These are phyloP conservation scores for Clonostachys rhizophaga DNA, from an alignment of 2,329 filamentous ascomycete species.

Conservation along the genomic window DNA sequence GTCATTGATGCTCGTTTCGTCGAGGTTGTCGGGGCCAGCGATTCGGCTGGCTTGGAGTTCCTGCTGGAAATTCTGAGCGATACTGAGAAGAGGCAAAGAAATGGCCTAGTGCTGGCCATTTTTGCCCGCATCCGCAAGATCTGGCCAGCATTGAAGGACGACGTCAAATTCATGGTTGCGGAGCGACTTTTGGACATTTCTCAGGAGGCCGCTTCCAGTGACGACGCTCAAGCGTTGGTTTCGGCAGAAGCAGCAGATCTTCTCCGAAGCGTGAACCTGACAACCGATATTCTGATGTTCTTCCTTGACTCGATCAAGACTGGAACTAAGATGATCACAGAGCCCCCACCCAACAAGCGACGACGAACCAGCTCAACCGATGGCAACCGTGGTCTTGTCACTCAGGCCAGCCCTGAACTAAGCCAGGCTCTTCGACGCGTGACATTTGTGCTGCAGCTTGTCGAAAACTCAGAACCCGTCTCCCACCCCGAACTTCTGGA, in stretches of 20 bases:
- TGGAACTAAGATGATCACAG: constrained; percentile 66
- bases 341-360: constrained; percentile 71
- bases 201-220: constrained; percentile 30
- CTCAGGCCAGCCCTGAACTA: constrained; percentile 61
- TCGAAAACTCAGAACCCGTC: constrained; percentile 75
- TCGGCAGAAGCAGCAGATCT: constrained; percentile 65
- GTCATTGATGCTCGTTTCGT: constrained; percentile 38
- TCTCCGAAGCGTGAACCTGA: constrained; percentile 67
- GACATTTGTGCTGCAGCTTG: constrained; percentile 82
- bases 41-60: constrained; percentile 43
- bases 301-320: constrained; percentile 74
- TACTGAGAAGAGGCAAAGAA: constrained; percentile 26
- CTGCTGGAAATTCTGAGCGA: constrained; percentile 42
- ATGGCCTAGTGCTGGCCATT: constrained; percentile 55
- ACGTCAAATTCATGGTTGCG: constrained; percentile 54
- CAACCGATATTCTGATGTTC: constrained; percentile 64
- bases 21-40: constrained; percentile 49
- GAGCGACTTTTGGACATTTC: constrained; percentile 59
- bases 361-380: constrained; percentile 74
- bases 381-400: constrained; percentile 52
- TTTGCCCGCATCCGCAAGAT: constrained; percentile 67
- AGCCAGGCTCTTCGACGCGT: constrained; percentile 67
- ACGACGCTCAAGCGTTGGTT: constrained; percentile 28
- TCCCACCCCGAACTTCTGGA: constrained; percentile 73
- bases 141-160: constrained; percentile 68